phyloP scores from a whole-genome alignment of 345 rosid genomes.

The Gossypium bickii region DNA sequence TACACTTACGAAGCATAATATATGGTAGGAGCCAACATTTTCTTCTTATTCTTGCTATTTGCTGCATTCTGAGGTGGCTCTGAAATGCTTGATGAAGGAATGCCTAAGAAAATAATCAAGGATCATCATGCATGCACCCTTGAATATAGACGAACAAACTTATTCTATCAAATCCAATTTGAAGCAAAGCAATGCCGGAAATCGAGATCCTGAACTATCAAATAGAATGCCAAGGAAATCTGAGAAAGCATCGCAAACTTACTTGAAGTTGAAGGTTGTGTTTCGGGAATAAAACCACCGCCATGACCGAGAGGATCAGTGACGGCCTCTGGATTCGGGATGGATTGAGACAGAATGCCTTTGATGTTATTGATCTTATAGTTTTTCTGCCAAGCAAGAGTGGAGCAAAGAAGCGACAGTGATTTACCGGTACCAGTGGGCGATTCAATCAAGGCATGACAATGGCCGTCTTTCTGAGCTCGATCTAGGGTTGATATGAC shows the following conservation, averaged over 20 bases:
- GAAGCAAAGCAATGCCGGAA: neutral
- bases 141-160: neutral
- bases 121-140: neutral
- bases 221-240: neutral
- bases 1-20: slow-evolving; percentile 76
- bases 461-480: slow-evolving; percentile 74
- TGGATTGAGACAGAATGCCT: slow-evolving; percentile 40
- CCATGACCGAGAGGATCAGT: slow-evolving; percentile 79
- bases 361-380: slow-evolving; percentile 35
- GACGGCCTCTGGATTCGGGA: slow-evolving; percentile 59
- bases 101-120: slow-evolving; percentile 31
- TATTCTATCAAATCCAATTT: neutral
- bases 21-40: slow-evolving; percentile 52
- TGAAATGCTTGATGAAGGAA: slow-evolving; percentile 26
- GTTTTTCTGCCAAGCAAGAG: slow-evolving; percentile 86
- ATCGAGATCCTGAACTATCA: neutral
- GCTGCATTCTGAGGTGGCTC: slow-evolving; percentile 35
- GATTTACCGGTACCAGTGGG: slow-evolving; percentile 98
- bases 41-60: slow-evolving; percentile 44
- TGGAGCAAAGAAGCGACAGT: slow-evolving; percentile 91
- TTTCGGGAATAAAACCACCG: slow-evolving; percentile 85
- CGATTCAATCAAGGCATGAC: slow-evolving; percentile 89
- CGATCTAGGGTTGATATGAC: slow-evolving; percentile 92
- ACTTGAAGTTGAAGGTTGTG: slow-evolving; percentile 72
- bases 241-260: slow-evolving; percentile 10